These are phyloP conservation scores for Chlamydomonas incerta DNA, from an alignment of 139 green algal species.

Conservation along the genomic window DNA sequence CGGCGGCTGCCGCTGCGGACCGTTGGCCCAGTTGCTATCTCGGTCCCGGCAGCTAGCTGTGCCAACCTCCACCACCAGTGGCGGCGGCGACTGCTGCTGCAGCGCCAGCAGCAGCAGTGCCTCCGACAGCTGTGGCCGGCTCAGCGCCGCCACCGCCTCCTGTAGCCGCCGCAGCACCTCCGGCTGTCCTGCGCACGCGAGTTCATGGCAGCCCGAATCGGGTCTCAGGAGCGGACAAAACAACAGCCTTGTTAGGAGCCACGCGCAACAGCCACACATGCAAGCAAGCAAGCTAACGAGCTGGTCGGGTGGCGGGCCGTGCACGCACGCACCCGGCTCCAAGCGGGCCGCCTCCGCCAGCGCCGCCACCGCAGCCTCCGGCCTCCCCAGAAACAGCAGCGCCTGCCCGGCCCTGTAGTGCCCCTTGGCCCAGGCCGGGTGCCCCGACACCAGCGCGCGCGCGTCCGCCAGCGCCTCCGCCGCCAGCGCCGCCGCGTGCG, in stretches of 20 bases:
- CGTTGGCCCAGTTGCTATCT: not conserved
- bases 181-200: not conserved
- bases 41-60: not conserved
- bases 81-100: not conserved
- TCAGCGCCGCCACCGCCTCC: not conserved
- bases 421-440: constrained; percentile 16
- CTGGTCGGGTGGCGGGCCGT: no score
- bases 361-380: not conserved
- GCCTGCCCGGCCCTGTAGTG: constrained; percentile 17
- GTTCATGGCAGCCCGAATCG: not conserved
- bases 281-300: no score
- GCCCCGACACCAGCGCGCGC: not conserved
- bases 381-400: constrained; percentile 2
- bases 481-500: no score
- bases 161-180: not conserved
- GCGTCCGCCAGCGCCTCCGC: constrained; percentile 3
- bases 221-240: not conserved
- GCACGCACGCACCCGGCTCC: constrained; percentile 8
- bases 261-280: no score
- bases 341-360: not conserved
- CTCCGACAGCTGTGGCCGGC: constrained; percentile 21
- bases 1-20: not conserved
- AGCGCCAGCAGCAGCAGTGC: constrained; percentile 4
- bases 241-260: not conserved
- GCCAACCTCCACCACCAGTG: not conserved